These are phyloP conservation scores for Colletotrichum chrysophilum DNA, from an alignment of 2,329 filamentous ascomycete genomes.

Conservation along the genomic window DNA sequence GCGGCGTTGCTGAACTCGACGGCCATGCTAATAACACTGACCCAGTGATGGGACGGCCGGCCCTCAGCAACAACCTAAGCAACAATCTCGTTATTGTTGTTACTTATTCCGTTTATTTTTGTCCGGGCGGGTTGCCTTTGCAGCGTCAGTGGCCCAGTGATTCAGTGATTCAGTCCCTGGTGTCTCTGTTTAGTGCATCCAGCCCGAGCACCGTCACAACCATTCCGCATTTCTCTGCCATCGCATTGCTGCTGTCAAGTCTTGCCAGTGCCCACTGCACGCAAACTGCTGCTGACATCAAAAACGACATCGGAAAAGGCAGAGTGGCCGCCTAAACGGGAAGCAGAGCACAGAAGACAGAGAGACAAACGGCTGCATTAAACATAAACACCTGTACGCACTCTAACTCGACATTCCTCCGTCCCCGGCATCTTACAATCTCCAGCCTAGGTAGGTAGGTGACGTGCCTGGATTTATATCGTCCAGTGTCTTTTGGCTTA, in stretches of 20 bases:
- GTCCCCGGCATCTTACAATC: not conserved
- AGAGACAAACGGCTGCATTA: not conserved
- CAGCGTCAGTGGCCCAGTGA: not conserved
- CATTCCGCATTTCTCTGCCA: not conserved
- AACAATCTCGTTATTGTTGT: not conserved
- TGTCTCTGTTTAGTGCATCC: not conserved
- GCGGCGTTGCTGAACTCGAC: no score
- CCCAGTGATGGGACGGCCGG: not conserved
- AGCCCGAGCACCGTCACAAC: not conserved
- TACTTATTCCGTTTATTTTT: not conserved
- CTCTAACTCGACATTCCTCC: conserved; percentile 10
- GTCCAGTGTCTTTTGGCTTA: not conserved
- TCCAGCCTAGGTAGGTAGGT: not conserved
- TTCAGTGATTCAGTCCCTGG: not conserved
- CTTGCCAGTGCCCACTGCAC: not conserved
- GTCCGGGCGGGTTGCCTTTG: not conserved
- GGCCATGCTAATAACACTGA: not conserved
- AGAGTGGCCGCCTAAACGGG: not conserved
- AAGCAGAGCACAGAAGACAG: not conserved
- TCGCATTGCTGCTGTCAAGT: not conserved
- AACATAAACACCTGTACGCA: not conserved
- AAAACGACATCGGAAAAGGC: not conserved
- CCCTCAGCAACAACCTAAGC: not conserved
- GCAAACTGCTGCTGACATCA: not conserved
- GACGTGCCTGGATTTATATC: not conserved